Evolutionary conservation across 1,284 basidiomycete genomes (phyloP), one percentile per base, ranked within the genome.

Genomic region (Somion occarium): DNA sequence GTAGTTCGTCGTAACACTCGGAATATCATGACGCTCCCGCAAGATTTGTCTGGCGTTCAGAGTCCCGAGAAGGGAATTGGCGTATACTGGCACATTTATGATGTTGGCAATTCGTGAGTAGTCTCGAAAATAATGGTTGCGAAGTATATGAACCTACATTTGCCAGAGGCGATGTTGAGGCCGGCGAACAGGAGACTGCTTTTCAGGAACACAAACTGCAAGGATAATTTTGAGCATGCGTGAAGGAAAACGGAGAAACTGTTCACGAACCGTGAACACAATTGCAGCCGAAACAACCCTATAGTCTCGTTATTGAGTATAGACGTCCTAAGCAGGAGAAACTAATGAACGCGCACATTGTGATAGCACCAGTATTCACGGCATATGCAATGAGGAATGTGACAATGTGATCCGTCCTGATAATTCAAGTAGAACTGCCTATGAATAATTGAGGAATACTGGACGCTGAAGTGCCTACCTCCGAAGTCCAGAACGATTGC

Each of bases 51-150:
- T 27, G 15, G 46, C 46, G 30, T 47, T 47, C 30, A 47, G 19
- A 27, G 46, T 47, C 18, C 46, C 46, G 26, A 47, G 26, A 22
- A 47, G 46, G 4, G 46, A 47, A 34, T 47, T 47, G 46, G 46
- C 46, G 30, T 47, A 47, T 7, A 47, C 46, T 47, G 11, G n/a
- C n/a, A n/a, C n/a, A n/a, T n/a, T n/a, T n/a, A n/a, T n/a, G n/a
- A n/a, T n/a, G n/a, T n/a, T n/a, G n/a, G n/a, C n/a, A n/a, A n/a
- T n/a, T n/a, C 5, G 18, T 47, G 4, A 47, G 25, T 39, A 20
- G 13, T 39, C n/a, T 38, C 20, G 11, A 9, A 38, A 3, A 15
- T 18, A 13, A n/a, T 46, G 44, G 9, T 18, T 23, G 15, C 5
- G 30, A 18, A 15, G 18, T 20, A 22, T 7, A 37, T 19, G 11